Conservation (phyloP, 371 early-diverging fungal genomes). For the Actinomucor elegans region DNA sequence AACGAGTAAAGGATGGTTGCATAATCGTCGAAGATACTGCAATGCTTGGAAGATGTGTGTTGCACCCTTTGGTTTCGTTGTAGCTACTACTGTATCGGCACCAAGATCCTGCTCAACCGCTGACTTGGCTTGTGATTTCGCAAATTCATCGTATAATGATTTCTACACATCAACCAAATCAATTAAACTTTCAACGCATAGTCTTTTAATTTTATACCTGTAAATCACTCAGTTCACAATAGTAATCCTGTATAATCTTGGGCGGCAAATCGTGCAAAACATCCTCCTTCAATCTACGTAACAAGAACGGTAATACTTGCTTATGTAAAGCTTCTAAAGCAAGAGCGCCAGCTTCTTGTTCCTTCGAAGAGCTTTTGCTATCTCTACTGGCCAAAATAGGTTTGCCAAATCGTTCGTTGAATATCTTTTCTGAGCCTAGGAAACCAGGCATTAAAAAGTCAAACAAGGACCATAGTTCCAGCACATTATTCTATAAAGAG, state of each 20-base stretch:
- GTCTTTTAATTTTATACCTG: slow-evolving; percentile 40
- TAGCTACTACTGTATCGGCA: slow-evolving; percentile 23
- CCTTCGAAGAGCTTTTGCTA: slow-evolving; percentile 80
- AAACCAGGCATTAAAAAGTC: slow-evolving; percentile 99
- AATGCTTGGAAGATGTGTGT: slow-evolving; percentile 96
- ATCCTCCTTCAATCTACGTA: slow-evolving; percentile 98
- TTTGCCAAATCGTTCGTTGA: slow-evolving; percentile 88
- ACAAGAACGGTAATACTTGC: slow-evolving; percentile 96
- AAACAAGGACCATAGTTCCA: slow-evolving; percentile 98
- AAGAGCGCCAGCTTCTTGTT: slow-evolving; percentile 82
- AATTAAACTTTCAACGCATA: not conserved
- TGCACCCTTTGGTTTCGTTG: slow-evolving; percentile 44
- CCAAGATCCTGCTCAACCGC: slow-evolving; percentile 52
- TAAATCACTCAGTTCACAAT: slow-evolving; percentile 92
- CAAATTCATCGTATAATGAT: slow-evolving; percentile 90
- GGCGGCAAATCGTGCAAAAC: slow-evolving; percentile 98
- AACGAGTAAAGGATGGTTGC: slow-evolving; percentile 94
- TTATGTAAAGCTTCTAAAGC: slow-evolving; percentile 94
- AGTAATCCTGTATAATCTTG: slow-evolving; percentile 98
- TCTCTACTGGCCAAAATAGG: slow-evolving; percentile 91
- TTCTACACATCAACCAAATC: slow-evolving; percentile 41
- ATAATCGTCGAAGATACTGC: slow-evolving; percentile 94
- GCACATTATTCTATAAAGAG: slow-evolving; percentile 80
- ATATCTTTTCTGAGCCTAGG: slow-evolving; percentile 88
- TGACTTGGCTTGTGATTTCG: slow-evolving; percentile 61